phyloP scores from a whole-genome alignment of 495 filamentous ascomycete species.

The Xylaria castorea region DNA sequence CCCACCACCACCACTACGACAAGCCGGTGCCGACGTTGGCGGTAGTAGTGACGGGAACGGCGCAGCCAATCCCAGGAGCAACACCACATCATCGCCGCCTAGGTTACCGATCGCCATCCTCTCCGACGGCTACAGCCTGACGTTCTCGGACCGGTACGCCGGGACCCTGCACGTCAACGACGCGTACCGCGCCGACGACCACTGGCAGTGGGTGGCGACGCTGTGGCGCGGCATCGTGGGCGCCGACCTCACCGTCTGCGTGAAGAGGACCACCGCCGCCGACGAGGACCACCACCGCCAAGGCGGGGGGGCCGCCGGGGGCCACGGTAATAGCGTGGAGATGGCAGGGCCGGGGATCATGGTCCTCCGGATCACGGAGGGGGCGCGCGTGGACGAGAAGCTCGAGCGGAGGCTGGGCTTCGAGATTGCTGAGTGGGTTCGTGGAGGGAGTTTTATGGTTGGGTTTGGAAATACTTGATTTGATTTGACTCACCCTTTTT shows the following conservation, averaged over 20 bases:
- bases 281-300: slow-evolving; percentile 28
- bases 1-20: slow-evolving; percentile 24
- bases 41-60: slow-evolving; percentile 13
- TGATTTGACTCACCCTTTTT: neutral
- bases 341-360: slow-evolving; percentile 60
- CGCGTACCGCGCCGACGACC: slow-evolving; percentile 79
- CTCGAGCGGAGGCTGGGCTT: slow-evolving; percentile 75
- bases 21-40: slow-evolving; percentile 7
- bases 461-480: slow-evolving; percentile 24
- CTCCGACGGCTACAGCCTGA: slow-evolving; percentile 73
- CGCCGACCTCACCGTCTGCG: slow-evolving; percentile 84
- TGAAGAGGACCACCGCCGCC: slow-evolving; percentile 42
- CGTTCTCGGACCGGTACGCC: slow-evolving; percentile 75
- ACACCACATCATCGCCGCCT: slow-evolving; percentile 15
- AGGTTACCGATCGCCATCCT: slow-evolving; percentile 72
- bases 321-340: slow-evolving; percentile 44
- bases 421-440: slow-evolving; percentile 83
- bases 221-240: slow-evolving; percentile 89
- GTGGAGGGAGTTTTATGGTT: slow-evolving; percentile 46
- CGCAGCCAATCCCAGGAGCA: slow-evolving; percentile 12
- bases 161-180: slow-evolving; percentile 75
- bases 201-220: slow-evolving; percentile 98
- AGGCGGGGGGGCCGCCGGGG: slow-evolving; percentile 26
- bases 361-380: slow-evolving; percentile 45
- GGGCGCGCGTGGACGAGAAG: slow-evolving; percentile 65